These are phyloP conservation scores for Pseudogymnoascus sp. DNA, from an alignment of 2,329 filamentous ascomycete genomes.

Conservation along the genomic window DNA sequence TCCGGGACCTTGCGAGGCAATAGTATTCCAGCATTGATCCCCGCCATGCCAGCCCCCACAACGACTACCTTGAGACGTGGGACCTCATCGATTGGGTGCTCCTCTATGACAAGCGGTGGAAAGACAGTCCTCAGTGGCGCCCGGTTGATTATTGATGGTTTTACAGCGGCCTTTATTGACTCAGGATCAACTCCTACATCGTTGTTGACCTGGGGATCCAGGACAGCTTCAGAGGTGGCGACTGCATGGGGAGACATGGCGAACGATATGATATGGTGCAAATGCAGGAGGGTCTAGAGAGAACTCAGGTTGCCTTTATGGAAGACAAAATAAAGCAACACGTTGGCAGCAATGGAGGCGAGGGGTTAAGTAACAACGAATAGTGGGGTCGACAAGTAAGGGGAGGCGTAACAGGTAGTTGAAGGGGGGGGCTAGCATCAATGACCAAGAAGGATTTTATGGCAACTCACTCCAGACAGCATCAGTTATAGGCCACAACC, in stretches of 20 bases:
- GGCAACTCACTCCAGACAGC: no score
- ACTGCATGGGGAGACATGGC: background rate
- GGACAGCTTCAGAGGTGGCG: background rate
- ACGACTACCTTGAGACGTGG: constrained; percentile 33
- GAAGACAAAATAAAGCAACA: background rate
- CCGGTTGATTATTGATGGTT: background rate
- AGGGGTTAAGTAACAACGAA: background rate
- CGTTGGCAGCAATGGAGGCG: background rate
- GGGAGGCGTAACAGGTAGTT: background rate
- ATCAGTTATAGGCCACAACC: no score
- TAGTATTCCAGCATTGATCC: constrained; percentile 54
- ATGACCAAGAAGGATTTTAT: no score
- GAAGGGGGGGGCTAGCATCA: no score
- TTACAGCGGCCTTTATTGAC: background rate
- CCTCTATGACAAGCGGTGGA: constrained; percentile 11
- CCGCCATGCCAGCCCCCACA: constrained; percentile 54
- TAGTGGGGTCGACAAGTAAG: background rate
- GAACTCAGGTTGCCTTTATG: background rate
- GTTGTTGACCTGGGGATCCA: background rate
- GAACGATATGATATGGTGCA: background rate
- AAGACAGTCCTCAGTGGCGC: constrained; percentile 10
- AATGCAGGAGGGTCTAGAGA: background rate
- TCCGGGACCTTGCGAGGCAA: constrained; percentile 60
- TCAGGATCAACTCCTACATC: background rate
- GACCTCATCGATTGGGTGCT: constrained; percentile 11